Conservation (phyloP, 1,284 basidiomycete genomes). For the Cutaneotrichosporon cavernicola region DNA sequence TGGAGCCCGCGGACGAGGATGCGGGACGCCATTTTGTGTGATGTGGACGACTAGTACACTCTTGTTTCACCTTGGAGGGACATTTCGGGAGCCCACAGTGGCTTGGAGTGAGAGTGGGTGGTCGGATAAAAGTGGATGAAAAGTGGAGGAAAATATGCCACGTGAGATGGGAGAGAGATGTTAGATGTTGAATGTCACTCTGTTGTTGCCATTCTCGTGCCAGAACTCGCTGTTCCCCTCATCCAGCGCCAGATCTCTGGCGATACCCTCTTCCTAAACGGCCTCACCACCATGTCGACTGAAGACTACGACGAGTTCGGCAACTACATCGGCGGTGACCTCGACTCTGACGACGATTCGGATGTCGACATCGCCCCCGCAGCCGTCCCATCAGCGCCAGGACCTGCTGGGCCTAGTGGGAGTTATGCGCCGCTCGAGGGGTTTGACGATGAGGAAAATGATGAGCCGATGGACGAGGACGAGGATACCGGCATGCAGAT, state of each 20-base stretch:
- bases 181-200: neutral
- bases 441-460: constrained; percentile 49
- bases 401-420: constrained; percentile 37
- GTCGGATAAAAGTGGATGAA: neutral
- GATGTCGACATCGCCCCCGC: constrained; percentile 38
- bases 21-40: constrained; percentile 19
- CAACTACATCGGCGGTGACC: constrained; percentile 90
- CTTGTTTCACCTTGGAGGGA: neutral
- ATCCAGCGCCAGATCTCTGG: neutral
- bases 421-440: constrained; percentile 52
- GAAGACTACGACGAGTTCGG: constrained; percentile 66
- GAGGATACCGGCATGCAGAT: constrained; percentile 44
- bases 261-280: neutral
- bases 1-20: constrained; percentile 17
- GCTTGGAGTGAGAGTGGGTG: neutral
- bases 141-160: constrained; percentile 3
- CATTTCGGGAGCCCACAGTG: constrained; percentile 1
- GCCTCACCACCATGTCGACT: constrained; percentile 45
- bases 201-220: constrained; percentile 1
- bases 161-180: neutral
- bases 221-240: neutral
- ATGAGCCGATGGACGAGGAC: constrained; percentile 45
- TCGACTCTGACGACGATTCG: constrained; percentile 79
- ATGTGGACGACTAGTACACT: neutral
- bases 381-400: constrained; percentile 34